phyloP scores from a whole-genome alignment of 208 protist genomes.

The Trypanosoma platydactyli region DNA sequence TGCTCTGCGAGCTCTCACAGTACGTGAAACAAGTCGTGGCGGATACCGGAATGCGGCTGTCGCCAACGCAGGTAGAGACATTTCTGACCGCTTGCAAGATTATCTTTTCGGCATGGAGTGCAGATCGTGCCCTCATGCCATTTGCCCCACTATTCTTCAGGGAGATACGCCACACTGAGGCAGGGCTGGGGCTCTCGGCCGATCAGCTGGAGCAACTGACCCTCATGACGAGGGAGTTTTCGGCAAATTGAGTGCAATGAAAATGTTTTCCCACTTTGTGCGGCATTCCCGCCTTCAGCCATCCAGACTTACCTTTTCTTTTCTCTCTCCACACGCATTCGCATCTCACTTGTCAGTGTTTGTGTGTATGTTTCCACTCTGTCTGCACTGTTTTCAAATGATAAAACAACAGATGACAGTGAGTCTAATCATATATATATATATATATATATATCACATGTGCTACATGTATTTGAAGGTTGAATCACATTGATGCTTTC shows the following conservation, averaged over 20 bases:
- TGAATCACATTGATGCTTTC: no score
- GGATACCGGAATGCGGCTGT: constrained; percentile 33
- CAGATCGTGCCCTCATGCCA: constrained; percentile 42
- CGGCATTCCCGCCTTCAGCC: no score
- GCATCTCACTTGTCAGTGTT: no score
- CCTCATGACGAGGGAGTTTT: constrained; percentile 67
- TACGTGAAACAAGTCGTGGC: constrained; percentile 44
- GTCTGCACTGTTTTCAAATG: background rate
- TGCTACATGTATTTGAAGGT: no score
- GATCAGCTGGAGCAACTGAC: constrained; percentile 60
- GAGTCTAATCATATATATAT: constrained; percentile 12
- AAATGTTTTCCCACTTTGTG: no score
- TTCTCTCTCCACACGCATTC: background rate
- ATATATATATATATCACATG: no score
- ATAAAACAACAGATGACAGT: background rate
- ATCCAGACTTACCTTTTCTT: background rate
- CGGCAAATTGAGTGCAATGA: constrained; percentile 13
- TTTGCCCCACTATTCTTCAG: constrained; percentile 79
- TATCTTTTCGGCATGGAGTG: constrained; percentile 77
- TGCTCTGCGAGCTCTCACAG: constrained; percentile 64
- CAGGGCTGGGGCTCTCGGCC: constrained; percentile 49
- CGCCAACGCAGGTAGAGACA: constrained; percentile 55
- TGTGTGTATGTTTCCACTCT: no score
- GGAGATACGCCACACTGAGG: constrained; percentile 51
- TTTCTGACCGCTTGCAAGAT: constrained; percentile 76